Evolutionary conservation across 805 yeast genomes (phyloP).

Genomic region (Metschnikowia gelsemii): DNA sequence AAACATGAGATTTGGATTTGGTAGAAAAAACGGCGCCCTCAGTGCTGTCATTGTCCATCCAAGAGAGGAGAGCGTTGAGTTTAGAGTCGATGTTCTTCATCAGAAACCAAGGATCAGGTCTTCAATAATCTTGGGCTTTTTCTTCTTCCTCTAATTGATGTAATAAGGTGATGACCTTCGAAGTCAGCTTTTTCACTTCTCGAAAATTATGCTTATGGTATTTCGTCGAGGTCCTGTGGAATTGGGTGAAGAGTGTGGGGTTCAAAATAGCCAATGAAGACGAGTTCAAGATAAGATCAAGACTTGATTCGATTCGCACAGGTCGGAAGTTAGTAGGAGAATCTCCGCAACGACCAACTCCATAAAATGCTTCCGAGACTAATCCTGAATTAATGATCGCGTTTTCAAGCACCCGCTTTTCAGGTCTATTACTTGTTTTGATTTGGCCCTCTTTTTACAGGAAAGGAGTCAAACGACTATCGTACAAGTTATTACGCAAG

Average conservation of each 20-base stretch:
- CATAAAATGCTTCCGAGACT: too few species aligned
- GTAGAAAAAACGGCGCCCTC: not conserved
- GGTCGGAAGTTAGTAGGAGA: too few species aligned
- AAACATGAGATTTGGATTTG: conserved; percentile 24
- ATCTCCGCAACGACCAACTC: too few species aligned
- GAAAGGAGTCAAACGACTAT: too few species aligned
- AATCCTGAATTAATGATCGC: not conserved
- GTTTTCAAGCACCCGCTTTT: not conserved
- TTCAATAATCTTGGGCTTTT: not conserved
- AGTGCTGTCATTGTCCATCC: conserved; percentile 22
- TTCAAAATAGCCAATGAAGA: not conserved
- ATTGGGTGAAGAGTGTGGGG: too few species aligned
- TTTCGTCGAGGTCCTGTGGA: too few species aligned
- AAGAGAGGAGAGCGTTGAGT: conserved; percentile 24
- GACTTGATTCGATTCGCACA: not conserved
- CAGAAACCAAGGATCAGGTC: not conserved
- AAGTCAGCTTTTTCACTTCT: too few species aligned
- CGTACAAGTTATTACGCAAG: too few species aligned
- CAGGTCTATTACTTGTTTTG: too few species aligned
- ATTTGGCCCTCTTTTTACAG: too few species aligned
- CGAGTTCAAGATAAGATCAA: not conserved
- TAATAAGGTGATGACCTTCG: too few species aligned
- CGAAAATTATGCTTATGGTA: too few species aligned
- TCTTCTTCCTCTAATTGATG: not conserved
- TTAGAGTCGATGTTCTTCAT: conserved; percentile 16